Conservation (phyloP, 108 stramenopile species). For the Chaetoceros tenuissimus region DNA sequence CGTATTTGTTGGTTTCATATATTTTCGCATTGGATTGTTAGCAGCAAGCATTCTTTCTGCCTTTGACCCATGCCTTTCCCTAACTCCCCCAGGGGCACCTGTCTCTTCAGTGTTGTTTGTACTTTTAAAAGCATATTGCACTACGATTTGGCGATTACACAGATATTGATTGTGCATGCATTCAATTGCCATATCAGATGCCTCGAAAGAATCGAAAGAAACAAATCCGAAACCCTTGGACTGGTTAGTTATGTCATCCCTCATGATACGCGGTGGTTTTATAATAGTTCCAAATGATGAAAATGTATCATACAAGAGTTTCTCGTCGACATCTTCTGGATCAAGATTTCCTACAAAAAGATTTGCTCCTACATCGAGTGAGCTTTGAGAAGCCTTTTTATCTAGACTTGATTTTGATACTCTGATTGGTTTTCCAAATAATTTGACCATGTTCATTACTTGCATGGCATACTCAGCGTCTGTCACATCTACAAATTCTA, state of each 20-base stretch:
- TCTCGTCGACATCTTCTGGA: constrained; percentile 92
- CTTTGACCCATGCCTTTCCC: constrained; percentile 92
- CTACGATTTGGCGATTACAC: constrained; percentile 90
- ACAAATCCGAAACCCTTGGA: constrained; percentile 97
- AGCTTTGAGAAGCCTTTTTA: constrained; percentile 53
- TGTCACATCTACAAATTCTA: constrained; percentile 86
- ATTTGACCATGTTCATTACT: constrained; percentile 95
- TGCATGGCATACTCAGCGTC: constrained; percentile 97
- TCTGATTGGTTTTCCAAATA: constrained; percentile 84
- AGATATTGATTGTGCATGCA: constrained; percentile 98
- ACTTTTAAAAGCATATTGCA: constrained; percentile 98
- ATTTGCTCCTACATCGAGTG: constrained; percentile 93
- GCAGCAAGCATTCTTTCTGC: constrained; percentile 98
- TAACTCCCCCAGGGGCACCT: constrained; percentile 41
- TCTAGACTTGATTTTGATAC: constrained; percentile 88
- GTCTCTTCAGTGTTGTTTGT: constrained; percentile 37
- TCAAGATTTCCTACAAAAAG: constrained; percentile 97
- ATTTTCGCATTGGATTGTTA: constrained; percentile 42
- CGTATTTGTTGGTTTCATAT: constrained; percentile 20
- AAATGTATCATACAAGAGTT: constrained; percentile 97
- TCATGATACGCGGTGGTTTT: constrained; percentile 82
- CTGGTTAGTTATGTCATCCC: constrained; percentile 77
- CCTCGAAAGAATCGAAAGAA: constrained; percentile 87
- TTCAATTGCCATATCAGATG: constrained; percentile 94
- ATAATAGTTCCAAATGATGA: constrained; percentile 93